These are phyloP conservation scores for Beta corolliflora DNA, from an alignment of 179 eudicot species.

Conservation along the genomic window DNA sequence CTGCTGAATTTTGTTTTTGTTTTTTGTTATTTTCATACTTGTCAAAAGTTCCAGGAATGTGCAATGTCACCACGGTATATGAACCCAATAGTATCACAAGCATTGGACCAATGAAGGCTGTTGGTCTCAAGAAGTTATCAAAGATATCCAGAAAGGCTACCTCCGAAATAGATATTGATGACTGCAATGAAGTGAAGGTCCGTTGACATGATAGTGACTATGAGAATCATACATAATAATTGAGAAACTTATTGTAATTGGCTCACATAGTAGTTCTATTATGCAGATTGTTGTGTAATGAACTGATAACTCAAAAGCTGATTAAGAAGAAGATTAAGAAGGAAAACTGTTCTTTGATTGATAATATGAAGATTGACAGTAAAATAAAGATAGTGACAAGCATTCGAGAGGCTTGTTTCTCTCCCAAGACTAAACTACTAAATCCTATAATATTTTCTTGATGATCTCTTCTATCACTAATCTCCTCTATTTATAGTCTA, in stretches of 20 bases:
- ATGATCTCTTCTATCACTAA: too few species aligned
- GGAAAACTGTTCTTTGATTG: too few species aligned
- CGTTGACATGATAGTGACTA: constrained; percentile 18
- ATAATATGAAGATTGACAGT: too few species aligned
- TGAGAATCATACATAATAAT: constrained; percentile 1
- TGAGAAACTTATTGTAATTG: neutral
- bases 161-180: constrained; percentile 32
- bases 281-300: neutral
- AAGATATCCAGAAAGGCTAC: constrained; percentile 49
- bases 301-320: too few species aligned
- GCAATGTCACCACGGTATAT: constrained; percentile 35
- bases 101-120: constrained; percentile 54
- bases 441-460: too few species aligned
- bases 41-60: constrained; percentile 29
- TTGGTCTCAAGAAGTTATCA: constrained; percentile 64
- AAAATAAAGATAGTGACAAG: too few species aligned
- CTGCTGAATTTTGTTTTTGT: neutral
- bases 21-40: neutral
- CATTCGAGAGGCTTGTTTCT: too few species aligned
- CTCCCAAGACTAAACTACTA: too few species aligned
- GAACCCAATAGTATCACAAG: constrained; percentile 51
- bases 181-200: constrained; percentile 61
- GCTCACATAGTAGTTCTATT: neutral
- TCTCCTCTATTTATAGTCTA: too few species aligned
- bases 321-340: too few species aligned